Evolutionary conservation across 1,284 basidiomycete genomes (phyloP), one percentile per base, ranked within the genome.

Genomic region (Quambalaria eucalypti): DNA sequence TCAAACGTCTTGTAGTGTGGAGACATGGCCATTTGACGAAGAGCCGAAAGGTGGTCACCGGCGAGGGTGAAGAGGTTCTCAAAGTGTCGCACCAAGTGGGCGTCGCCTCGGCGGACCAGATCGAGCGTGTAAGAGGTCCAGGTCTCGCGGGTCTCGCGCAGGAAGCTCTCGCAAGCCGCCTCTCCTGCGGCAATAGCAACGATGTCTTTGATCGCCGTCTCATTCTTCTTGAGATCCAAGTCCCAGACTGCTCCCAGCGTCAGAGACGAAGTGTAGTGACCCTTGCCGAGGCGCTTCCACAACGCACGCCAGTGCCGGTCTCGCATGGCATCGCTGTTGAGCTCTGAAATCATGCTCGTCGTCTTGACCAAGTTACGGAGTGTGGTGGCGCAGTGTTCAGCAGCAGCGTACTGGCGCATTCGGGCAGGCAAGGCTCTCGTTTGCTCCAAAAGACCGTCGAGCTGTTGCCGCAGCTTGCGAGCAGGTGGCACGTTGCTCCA

Each of bases 371-470:
- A 80, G 5, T 84, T 84, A 48, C 87, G 83, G 55, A 99, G 81
- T 19, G 86, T 82, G 49, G 98, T 93, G 72, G 97, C 93, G 2
- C 98, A 90, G 74, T 90, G 93, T 79, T 98, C 95, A 72, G 97
- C 98, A 0, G 95, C 95, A 8, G 91, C 89, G 75, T 98, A 99
- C 76, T 98, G 95, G 57, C 95, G 84, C 95, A 98, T 98, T 55
- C 92, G 83, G 49, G 89, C 95, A 0, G 95, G 95, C 92, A 99
- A 93, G 51, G 97, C 93, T 77, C 92, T 91, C 19, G 92, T 97
- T 29, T 89, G 90, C 26, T 82, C 82, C 51, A 98, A 78, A 52
- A 98, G 80, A 2, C 82, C 84, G 69, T 99, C 95, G 56, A 98
- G 85, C 66, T 91, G 88, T 72, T 93, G 90, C 63, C 95, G 85